These are phyloP conservation scores for Solanum chmielewskii DNA, from an alignment of 257 asterid genomes.

Conservation along the genomic window DNA sequence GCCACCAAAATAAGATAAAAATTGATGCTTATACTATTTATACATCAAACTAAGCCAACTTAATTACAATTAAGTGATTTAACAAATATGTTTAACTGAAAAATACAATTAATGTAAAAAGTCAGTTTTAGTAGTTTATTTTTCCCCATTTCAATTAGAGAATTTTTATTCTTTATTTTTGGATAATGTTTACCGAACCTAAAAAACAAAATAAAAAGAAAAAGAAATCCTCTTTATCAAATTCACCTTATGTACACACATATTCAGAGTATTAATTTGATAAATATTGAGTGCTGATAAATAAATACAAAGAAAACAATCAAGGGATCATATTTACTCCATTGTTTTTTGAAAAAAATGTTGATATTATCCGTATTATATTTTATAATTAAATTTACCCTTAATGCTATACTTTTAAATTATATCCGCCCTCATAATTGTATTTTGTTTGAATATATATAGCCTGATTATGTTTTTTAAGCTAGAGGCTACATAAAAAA, in stretches of 20 bases:
- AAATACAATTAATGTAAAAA: neutral
- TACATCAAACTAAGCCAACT: neutral
- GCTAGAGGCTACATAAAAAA: neutral
- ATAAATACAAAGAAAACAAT: neutral
- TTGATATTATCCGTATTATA: neutral
- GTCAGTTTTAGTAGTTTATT: neutral
- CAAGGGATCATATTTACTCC: neutral
- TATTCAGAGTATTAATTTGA: neutral
- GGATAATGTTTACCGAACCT: neutral
- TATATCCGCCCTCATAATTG: neutral
- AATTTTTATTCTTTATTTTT: neutral
- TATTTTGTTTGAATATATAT: neutral
- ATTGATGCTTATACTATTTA: neutral
- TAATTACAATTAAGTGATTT: neutral
- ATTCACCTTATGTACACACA: neutral
- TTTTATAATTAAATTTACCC: neutral
- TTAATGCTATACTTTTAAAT: neutral
- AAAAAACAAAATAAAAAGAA: neutral
- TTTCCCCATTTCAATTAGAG: neutral
- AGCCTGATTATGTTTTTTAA: neutral
- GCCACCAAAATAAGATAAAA: neutral
- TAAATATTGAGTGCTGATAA: neutral
- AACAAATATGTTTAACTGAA: neutral
- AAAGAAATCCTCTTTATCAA: neutral
- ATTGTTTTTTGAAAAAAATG: neutral